A percentile compares a stretch with the other conserved stretches of the same genome.
phyloP scores from a whole-genome alignment of 1,139 yeast species.

The Candida sp. region DNA sequence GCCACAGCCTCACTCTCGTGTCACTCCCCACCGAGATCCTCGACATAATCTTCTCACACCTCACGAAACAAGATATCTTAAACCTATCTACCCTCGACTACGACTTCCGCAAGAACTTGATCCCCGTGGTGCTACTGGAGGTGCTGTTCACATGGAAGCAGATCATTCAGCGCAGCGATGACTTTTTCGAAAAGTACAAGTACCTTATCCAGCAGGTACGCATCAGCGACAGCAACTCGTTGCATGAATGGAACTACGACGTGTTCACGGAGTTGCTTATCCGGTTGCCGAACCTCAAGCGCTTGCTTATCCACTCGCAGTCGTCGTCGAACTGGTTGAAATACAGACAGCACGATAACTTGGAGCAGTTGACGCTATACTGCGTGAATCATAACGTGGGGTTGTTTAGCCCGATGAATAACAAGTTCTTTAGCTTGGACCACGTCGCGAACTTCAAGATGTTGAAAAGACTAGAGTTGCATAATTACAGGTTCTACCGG shows the following conservation, averaged over 20 bases:
- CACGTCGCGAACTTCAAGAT: slow-evolving; percentile 31
- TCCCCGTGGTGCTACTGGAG: slow-evolving; percentile 24
- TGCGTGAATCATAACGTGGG: slow-evolving; percentile 17
- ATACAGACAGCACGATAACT: slow-evolving; percentile 26
- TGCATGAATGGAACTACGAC: slow-evolving; percentile 48
- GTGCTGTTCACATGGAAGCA: slow-evolving; percentile 36
- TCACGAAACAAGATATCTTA: slow-evolving; percentile 25
- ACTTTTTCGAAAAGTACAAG: slow-evolving; percentile 13
- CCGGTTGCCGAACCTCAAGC: slow-evolving; percentile 24
- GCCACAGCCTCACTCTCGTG: slow-evolving; percentile 13
- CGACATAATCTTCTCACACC: slow-evolving; percentile 20
- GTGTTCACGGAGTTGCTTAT: slow-evolving; percentile 25
- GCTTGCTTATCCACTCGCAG: slow-evolving; percentile 32
- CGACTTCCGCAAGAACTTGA: slow-evolving; percentile 23
- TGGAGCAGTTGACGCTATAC: slow-evolving; percentile 29
- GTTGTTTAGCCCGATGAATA: slow-evolving; percentile 14
- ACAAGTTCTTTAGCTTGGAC: slow-evolving; percentile 32
- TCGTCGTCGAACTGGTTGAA: slow-evolving; percentile 49
- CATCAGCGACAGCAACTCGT: slow-evolving; percentile 37
- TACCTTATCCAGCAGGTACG: slow-evolving; percentile 24
- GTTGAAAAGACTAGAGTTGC: slow-evolving; percentile 25
- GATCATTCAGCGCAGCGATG: slow-evolving; percentile 7
- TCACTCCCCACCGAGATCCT: slow-evolving; percentile 34
- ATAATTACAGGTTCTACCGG: slow-evolving; percentile 40
- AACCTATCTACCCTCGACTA: slow-evolving; percentile 25